Percentiles rank a stretch among this genome's conserved stretches.
Evolutionary conservation across 768 basidiomycete genomes (phyloP).

Genomic region (Albatrellus ellisii): DNA sequence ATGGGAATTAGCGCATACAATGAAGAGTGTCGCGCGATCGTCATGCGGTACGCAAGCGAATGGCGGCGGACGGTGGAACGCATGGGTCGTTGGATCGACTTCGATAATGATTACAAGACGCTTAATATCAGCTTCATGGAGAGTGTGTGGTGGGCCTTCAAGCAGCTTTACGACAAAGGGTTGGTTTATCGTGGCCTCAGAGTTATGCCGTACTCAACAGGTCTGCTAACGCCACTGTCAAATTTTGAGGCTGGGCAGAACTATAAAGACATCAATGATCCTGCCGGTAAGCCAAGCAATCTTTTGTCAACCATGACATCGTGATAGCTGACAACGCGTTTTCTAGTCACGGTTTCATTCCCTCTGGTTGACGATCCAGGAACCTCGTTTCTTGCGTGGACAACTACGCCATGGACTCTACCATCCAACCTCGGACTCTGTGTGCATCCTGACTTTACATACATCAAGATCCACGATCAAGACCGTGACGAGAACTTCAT

Average conservation of each 20-base stretch:
- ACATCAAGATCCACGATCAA: conserved; percentile 92
- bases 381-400: conserved; percentile 92
- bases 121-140: conserved; percentile 93
- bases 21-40: conserved; percentile 89
- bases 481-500: conserved; percentile 83
- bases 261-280: conserved; percentile 90
- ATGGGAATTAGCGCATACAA: conserved; percentile 99
- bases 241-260: conserved; percentile 94
- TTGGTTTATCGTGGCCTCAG: conserved; percentile 87
- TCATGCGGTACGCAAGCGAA: conserved; percentile 92
- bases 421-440: conserved; percentile 93
- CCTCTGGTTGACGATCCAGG: conserved; percentile 85
- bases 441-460: conserved; percentile 91
- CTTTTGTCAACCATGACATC: neutral
- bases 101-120: conserved; percentile 99
- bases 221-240: conserved; percentile 88
- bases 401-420: conserved; percentile 97
- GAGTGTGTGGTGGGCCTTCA: conserved; percentile 98
- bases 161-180: conserved; percentile 82
- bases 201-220: conserved; percentile 98
- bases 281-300: conserved; percentile 46
- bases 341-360: conserved; percentile 79
- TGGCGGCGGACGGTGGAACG: conserved; percentile 94
- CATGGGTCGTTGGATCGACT: conserved; percentile 99
- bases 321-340: too few species aligned